These are phyloP conservation scores for Trichoderma sp. DNA, from an alignment of 2,329 filamentous ascomycete genomes.

Conservation along the genomic window DNA sequence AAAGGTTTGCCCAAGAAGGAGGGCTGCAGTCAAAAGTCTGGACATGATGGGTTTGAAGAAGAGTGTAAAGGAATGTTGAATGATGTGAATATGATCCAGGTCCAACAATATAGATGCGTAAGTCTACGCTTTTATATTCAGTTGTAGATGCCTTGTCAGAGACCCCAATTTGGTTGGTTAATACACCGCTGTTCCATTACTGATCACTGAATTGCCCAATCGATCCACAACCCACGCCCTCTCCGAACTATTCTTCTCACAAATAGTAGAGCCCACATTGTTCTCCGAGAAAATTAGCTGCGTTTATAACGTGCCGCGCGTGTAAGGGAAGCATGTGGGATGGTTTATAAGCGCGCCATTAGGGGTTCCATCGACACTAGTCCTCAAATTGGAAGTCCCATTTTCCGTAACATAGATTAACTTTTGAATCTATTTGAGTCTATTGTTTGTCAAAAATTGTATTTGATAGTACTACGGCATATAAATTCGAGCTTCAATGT, in stretches of 20 bases:
- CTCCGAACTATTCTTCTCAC: not conserved
- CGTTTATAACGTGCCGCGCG: not conserved
- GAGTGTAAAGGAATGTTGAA: not conserved
- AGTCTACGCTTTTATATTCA: not conserved
- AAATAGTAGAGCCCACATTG: not conserved
- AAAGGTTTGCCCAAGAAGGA: constrained; percentile 23
- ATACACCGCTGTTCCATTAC: not conserved
- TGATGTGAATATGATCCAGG: not conserved
- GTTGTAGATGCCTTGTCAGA: not conserved
- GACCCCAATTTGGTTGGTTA: no score
- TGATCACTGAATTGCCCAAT: not conserved
- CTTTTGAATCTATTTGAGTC: not conserved
- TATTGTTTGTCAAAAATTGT: not conserved
- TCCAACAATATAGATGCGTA: not conserved
- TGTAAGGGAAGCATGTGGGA: not conserved
- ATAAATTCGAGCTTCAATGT: not conserved
- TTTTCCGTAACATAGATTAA: not conserved
- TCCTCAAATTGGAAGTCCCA: not conserved
- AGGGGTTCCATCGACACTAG: not conserved
- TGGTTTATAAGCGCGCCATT: not conserved
- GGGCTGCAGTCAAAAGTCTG: not conserved
- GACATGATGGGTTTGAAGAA: not conserved
- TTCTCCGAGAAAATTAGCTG: not conserved
- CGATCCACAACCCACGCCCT: not conserved
- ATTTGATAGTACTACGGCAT: not conserved